These are phyloP conservation scores for Phialocephala subalpina DNA, from an alignment of 2,329 filamentous ascomycete genomes.

Conservation along the genomic window DNA sequence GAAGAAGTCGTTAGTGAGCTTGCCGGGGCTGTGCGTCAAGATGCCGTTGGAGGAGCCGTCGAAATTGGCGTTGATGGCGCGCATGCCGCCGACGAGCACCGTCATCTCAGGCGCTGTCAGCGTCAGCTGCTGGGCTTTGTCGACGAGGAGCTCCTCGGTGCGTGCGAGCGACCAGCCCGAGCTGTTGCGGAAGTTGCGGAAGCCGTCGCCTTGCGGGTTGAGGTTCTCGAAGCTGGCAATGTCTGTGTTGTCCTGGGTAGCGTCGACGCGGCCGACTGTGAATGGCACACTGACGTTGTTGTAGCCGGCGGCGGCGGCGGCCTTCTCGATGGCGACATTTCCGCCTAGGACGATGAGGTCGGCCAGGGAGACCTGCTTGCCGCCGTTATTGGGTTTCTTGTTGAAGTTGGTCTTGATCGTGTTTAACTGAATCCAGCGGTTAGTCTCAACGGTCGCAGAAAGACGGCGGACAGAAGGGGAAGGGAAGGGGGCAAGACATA, in stretches of 20 bases:
- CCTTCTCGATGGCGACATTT: slow-evolving; percentile 62
- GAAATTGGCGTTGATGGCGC: slow-evolving; percentile 62
- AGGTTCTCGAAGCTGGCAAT: slow-evolving; percentile 60
- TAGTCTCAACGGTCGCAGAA: slow-evolving; percentile 8
- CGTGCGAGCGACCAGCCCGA: slow-evolving; percentile 54
- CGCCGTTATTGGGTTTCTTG: slow-evolving; percentile 51
- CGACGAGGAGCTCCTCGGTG: slow-evolving; percentile 63
- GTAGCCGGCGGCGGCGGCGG: slow-evolving; percentile 43
- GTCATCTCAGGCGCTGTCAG: slow-evolving; percentile 63
- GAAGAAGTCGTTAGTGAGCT: slow-evolving; percentile 68
- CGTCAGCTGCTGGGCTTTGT: slow-evolving; percentile 63
- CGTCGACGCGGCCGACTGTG: slow-evolving; percentile 64
- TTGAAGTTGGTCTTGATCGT: slow-evolving; percentile 58
- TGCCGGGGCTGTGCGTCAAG: slow-evolving; percentile 61
- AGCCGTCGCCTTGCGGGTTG: slow-evolving; percentile 61
- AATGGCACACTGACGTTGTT: slow-evolving; percentile 57
- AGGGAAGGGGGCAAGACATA: slow-evolving; percentile 15
- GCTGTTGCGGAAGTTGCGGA: slow-evolving; percentile 64
- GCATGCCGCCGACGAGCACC: slow-evolving; percentile 63
- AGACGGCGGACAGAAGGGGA: background rate
- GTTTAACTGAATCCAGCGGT: slow-evolving; percentile 24
- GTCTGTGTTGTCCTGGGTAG: slow-evolving; percentile 63
- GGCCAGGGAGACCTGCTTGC: slow-evolving; percentile 65
- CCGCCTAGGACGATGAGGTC: slow-evolving; percentile 67
- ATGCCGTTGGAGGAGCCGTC: slow-evolving; percentile 62